These are phyloP conservation scores for Stagonosporopsis tanaceti DNA, from an alignment of 2,329 filamentous ascomycete genomes.

Conservation along the genomic window DNA sequence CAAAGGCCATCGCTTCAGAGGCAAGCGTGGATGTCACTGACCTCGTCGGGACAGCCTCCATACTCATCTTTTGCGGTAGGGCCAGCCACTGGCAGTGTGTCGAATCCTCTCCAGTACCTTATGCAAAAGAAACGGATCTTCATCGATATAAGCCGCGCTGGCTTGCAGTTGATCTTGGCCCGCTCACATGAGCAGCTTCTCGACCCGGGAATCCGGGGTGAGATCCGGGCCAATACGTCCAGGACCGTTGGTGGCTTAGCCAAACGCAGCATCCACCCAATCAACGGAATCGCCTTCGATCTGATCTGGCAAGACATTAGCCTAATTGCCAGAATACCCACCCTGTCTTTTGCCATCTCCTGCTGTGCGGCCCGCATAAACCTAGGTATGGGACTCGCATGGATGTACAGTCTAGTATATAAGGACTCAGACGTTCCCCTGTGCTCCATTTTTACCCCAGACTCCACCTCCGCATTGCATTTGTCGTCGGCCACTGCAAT, in stretches of 20 bases:
- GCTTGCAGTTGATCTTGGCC: background rate
- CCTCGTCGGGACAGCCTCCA: no score
- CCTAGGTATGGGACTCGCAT: constrained; percentile 4
- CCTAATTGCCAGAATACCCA: constrained; percentile 26
- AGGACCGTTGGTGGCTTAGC: constrained; percentile 27
- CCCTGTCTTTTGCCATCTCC: constrained; percentile 22
- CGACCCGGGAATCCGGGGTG: constrained; percentile 19
- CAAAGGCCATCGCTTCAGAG: no score
- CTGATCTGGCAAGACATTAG: constrained; percentile 24
- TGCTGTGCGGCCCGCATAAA: constrained; percentile 24
- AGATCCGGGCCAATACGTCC: constrained; percentile 23
- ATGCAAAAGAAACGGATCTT: no score
- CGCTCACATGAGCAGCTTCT: constrained; percentile 5
- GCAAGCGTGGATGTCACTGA: no score
- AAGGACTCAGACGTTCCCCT: constrained; percentile 18
- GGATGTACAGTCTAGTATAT: constrained; percentile 21
- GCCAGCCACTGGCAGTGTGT: no score
- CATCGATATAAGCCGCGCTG: no score
- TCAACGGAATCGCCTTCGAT: constrained; percentile 17
- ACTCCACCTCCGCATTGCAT: constrained; percentile 18
- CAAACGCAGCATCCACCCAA: constrained; percentile 16
- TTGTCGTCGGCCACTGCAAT: constrained; percentile 15
- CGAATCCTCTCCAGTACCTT: no score
- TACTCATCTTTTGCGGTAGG: no score
- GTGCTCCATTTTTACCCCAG: constrained; percentile 26